Percentiles rank a stretch among this genome's conserved stretches.
Evolutionary conservation across 768 basidiomycete species (phyloP).

Genomic region (Pisolithus marmoratus): DNA sequence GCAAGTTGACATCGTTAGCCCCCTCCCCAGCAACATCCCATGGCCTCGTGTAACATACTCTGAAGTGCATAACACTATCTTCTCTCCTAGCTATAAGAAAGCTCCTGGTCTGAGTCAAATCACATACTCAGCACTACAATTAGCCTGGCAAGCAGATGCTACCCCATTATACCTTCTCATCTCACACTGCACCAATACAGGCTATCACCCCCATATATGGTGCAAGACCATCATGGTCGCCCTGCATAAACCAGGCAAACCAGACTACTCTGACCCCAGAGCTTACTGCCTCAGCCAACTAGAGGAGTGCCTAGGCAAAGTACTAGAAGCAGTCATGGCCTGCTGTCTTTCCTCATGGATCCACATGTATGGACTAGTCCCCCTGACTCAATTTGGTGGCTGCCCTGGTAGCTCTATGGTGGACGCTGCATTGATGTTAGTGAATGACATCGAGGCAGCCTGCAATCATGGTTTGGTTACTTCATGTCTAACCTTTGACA

Average conservation of each 20-base stretch:
- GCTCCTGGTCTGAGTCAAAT: background rate
- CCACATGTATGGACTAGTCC: constrained; percentile 19
- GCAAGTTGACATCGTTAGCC: background rate
- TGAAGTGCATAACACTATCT: background rate
- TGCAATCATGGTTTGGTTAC: too few relatives aligned
- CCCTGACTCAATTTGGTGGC: constrained; percentile 25
- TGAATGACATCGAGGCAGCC: too few relatives aligned
- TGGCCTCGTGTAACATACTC: background rate
- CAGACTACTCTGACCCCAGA: constrained; percentile 28
- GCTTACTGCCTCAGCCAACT: constrained; percentile 32
- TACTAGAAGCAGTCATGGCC: constrained; percentile 25
- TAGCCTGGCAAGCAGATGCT: background rate
- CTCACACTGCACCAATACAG: background rate
- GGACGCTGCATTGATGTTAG: background rate
- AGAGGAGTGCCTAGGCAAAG: constrained; percentile 31
- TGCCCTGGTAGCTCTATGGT: constrained; percentile 5
- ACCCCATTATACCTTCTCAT: background rate
- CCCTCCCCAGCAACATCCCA: background rate
- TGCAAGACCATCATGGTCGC: constrained; percentile 24
- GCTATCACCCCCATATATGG: constrained; percentile 9
- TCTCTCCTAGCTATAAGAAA: background rate
- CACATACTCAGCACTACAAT: background rate
- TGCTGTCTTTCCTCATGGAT: constrained; percentile 17
- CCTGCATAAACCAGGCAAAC: constrained; percentile 31
- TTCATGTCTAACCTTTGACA: too few relatives aligned